Percentiles rank a stretch among this genome's conserved stretches.
These are phyloP conservation scores for Avena eriantha DNA, from an alignment of 176 grass and related monocot species.

Conservation along the genomic window DNA sequence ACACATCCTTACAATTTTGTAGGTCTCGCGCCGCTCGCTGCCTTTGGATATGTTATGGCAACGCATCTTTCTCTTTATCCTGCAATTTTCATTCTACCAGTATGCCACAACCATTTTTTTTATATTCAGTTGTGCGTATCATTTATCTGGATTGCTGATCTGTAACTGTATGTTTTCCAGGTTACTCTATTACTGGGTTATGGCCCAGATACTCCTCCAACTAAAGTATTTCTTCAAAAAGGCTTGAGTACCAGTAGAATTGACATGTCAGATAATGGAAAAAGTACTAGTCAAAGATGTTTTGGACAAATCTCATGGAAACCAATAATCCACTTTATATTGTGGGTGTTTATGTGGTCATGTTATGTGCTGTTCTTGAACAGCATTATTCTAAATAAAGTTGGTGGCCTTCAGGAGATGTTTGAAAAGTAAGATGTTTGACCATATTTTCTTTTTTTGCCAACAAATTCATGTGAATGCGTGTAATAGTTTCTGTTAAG, in stretches of 20 bases:
- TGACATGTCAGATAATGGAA: slow-evolving; percentile 28
- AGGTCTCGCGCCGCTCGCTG: slow-evolving; percentile 85
- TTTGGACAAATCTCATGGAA: slow-evolving; percentile 61
- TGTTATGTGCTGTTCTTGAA: slow-evolving; percentile 75
- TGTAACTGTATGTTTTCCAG: slow-evolving; percentile 53
- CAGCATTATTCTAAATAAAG: slow-evolving; percentile 70
- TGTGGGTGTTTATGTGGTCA: slow-evolving; percentile 77
- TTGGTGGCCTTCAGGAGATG: slow-evolving; percentile 79
- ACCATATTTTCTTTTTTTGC: slow-evolving; percentile 3
- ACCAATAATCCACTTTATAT: slow-evolving; percentile 63
- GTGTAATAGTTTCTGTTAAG: slow-evolving; percentile 21
- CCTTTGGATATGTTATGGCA: slow-evolving; percentile 97
- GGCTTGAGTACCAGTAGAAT: slow-evolving; percentile 36
- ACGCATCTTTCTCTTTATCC: slow-evolving; percentile 92
- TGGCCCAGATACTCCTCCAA: slow-evolving; percentile 83
- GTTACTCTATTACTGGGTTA: slow-evolving; percentile 80
- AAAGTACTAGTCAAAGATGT: slow-evolving; percentile 35
- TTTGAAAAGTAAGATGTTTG: slow-evolving; percentile 77
- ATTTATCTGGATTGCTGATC: slow-evolving; percentile 20
- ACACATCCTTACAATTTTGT: slow-evolving; percentile 37
- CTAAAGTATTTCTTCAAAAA: slow-evolving; percentile 69
- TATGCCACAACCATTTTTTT: slow-evolving; percentile 42
- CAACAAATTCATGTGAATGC: background rate
- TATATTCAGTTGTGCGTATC: background rate
- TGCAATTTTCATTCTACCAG: slow-evolving; percentile 83